Percentiles rank a stretch among this genome's conserved stretches.
Evolutionary conservation across 2,329 filamentous ascomycete genomes (phyloP).

Genomic region (Cryphonectria carpinicola): DNA sequence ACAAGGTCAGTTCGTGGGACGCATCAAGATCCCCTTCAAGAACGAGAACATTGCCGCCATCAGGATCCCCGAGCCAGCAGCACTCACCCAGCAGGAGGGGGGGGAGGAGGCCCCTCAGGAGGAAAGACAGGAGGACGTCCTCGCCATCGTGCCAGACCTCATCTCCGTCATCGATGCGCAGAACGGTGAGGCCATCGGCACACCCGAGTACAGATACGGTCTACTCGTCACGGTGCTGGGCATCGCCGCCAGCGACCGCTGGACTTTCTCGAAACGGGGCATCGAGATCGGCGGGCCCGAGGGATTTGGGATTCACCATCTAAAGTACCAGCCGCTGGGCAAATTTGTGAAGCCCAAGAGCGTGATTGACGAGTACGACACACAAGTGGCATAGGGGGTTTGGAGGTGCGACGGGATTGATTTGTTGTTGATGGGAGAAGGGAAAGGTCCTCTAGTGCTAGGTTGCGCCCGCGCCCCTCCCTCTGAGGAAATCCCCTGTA

Average conservation of each 20-base stretch:
- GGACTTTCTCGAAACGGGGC: constrained; percentile 50
- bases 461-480: no score
- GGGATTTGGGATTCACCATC: constrained; percentile 51
- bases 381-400: not conserved
- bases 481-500: not conserved
- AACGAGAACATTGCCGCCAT: constrained; percentile 73
- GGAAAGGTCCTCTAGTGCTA: not conserved
- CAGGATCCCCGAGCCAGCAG: constrained; percentile 32
- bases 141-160: constrained; percentile 61
- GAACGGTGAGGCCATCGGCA: constrained; percentile 59
- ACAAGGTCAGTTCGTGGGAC: constrained; percentile 43
- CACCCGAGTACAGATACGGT: constrained; percentile 60
- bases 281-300: constrained; percentile 55
- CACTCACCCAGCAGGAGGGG: not conserved
- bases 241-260: constrained; percentile 49
- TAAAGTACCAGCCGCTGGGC: constrained; percentile 53
- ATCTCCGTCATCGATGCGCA: constrained; percentile 60
- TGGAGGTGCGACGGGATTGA: no score
- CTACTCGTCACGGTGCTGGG: constrained; percentile 54
- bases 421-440: not conserved
- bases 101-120: constrained; percentile 34
- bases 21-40: constrained; percentile 68
- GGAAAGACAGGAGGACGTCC: constrained; percentile 47
- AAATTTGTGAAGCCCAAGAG: constrained; percentile 53
- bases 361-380: constrained; percentile 56